A percentile compares a stretch with the other conserved stretches of the same genome.
These are phyloP conservation scores for Citrus cavaleriei DNA, from an alignment of 345 rosid genomes.

Conservation along the genomic window DNA sequence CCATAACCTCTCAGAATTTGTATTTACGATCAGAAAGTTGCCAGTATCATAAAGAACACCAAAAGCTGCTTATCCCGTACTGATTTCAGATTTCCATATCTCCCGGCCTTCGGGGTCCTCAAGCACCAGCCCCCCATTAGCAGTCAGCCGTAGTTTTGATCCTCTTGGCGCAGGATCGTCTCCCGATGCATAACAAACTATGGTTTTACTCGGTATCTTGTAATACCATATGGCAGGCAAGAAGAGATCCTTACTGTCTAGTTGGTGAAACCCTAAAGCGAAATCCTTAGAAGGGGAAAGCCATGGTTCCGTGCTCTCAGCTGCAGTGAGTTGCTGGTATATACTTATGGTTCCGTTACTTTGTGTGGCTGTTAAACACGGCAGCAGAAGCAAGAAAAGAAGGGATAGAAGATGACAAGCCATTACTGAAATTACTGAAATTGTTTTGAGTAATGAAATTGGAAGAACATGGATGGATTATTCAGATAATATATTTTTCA, in stretches of 20 bases:
- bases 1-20: constrained; percentile 15
- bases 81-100: constrained; percentile 19
- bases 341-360: not conserved
- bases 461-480: not conserved
- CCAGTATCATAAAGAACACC: constrained; percentile 29
- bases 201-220: constrained; percentile 22
- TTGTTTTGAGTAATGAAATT: not conserved
- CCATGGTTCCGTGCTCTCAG: constrained; percentile 8
- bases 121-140: constrained; percentile 17
- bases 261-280: constrained; percentile 29
- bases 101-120: constrained; percentile 16
- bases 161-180: constrained; percentile 10
- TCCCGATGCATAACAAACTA: constrained; percentile 31
- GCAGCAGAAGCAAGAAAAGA: constrained; percentile 4
- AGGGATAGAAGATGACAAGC: not conserved
- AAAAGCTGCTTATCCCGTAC: not conserved
- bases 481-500: too few relatives aligned
- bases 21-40: constrained; percentile 19
- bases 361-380: not conserved
- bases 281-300: constrained; percentile 27
- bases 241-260: constrained; percentile 14
- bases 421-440: not conserved
- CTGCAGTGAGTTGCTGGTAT: constrained; percentile 5
- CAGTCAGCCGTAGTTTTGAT: constrained; percentile 25
- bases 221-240: constrained; percentile 33